A percentile compares a stretch with the other conserved stretches of the same genome.
phyloP scores from a whole-genome alignment of 441 rosid genomes.

The Aquilaria agallochum region DNA sequence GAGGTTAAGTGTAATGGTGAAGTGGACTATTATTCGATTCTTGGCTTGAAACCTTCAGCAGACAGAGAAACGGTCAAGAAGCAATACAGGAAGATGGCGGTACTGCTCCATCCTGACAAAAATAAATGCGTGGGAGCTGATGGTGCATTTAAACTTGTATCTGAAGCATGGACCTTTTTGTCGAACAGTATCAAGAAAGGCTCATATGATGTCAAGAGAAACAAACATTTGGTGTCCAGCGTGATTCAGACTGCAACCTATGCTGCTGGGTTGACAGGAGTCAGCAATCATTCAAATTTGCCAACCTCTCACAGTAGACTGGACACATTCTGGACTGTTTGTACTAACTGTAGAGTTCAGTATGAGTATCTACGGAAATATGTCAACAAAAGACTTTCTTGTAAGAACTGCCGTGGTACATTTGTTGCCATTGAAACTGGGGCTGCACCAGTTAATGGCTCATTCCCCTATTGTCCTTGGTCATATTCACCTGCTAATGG shows the following conservation, averaged over 20 bases:
- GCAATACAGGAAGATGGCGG: conserved; percentile 89
- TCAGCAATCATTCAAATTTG: conserved; percentile 41
- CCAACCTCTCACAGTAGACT: conserved; percentile 55
- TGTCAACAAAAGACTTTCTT: conserved; percentile 94
- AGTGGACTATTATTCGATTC: conserved; percentile 76
- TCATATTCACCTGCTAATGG: conserved; percentile 63
- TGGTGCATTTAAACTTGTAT: conserved; percentile 93
- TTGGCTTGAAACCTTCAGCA: conserved; percentile 89
- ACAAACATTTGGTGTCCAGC: conserved; percentile 46
- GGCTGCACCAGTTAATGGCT: conserved; percentile 79
- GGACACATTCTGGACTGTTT: conserved; percentile 99
- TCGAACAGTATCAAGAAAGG: conserved; percentile 71
- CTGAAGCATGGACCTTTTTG: conserved; percentile 88
- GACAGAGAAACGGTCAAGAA: conserved; percentile 84
- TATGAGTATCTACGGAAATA: conserved; percentile 97
- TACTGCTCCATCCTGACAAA: conserved; percentile 92
- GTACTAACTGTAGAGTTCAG: conserved; percentile 98
- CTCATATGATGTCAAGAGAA: conserved; percentile 68
- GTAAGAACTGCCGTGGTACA: conserved; percentile 97
- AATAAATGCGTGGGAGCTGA: conserved; percentile 94
- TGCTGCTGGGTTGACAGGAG: conserved; percentile 39
- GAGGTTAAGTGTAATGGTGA: conserved; percentile 59
- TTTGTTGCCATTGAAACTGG: conserved; percentile 96
- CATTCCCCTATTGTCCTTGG: conserved; percentile 78
- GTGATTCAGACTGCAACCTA: conserved; percentile 57